Percentiles rank a stretch among this genome's conserved stretches.
phyloP scores from a whole-genome alignment of 2,329 filamentous ascomycete species.

The Alternaria gansuensis region DNA sequence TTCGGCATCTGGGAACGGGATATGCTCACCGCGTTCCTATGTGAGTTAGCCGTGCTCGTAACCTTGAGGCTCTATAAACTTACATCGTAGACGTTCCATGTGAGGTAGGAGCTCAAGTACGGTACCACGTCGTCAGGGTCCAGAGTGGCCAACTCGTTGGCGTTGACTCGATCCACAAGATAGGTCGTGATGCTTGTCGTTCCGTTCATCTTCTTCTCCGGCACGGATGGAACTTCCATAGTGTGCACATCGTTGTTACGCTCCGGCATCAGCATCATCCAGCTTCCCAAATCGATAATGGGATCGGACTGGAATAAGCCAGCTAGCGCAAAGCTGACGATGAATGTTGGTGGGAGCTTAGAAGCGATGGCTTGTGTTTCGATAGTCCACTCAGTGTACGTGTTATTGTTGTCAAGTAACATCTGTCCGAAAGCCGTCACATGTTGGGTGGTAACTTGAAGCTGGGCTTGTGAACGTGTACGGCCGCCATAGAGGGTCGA shows the following conservation, averaged over 20 bases:
- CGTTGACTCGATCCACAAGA: constrained; percentile 37
- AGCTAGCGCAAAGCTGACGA: constrained; percentile 35
- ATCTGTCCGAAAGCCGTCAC: constrained; percentile 5
- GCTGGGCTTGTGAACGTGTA: constrained; percentile 16
- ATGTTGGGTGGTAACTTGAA: constrained; percentile 4
- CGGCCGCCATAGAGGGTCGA: constrained; percentile 34
- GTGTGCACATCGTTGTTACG: background rate
- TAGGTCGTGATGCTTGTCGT: constrained; percentile 38
- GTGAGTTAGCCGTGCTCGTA: background rate
- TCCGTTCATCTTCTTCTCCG: constrained; percentile 24
- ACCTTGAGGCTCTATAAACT: background rate
- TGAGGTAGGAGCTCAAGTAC: constrained; percentile 38
- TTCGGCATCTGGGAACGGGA: constrained; percentile 23
- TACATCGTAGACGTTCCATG: constrained; percentile 43
- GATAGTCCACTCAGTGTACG: constrained; percentile 43
- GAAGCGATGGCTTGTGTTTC: constrained; percentile 19
- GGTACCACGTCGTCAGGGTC: constrained; percentile 35
- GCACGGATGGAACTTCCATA: background rate
- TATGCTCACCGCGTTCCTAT: background rate
- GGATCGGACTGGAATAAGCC: constrained; percentile 30
- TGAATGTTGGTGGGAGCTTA: constrained; percentile 30
- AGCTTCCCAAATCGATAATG: constrained; percentile 35
- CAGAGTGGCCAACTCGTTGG: constrained; percentile 32
- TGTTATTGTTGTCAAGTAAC: constrained; percentile 5
- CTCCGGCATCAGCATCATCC: constrained; percentile 36